Conservation (phyloP, 371 early-diverging fungal species). For the Vairimorpha ceranae region DNA sequence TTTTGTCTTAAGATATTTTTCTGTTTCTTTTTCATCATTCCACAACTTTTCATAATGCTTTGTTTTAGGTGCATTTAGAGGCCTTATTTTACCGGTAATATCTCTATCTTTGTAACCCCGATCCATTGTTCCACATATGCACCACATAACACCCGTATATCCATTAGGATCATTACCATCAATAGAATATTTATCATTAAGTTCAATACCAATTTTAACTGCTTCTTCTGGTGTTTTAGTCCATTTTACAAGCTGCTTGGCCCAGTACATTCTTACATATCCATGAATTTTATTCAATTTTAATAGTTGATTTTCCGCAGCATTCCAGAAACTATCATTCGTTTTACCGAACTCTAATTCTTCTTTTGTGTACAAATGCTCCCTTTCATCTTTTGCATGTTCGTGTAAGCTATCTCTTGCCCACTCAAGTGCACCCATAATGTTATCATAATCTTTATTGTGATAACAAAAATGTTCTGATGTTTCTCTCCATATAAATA, state of each 20-base stretch:
- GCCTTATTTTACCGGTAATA: constrained; percentile 36
- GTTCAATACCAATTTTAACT: constrained; percentile 1
- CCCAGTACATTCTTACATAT: constrained; percentile 48
- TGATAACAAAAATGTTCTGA: constrained; percentile 39
- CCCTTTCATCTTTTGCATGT: constrained; percentile 27
- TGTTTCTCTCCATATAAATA: constrained; percentile 45
- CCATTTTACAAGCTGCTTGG: constrained; percentile 37
- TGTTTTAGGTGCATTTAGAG: constrained; percentile 23
- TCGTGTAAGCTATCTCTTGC: constrained; percentile 24
- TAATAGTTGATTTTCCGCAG: constrained; percentile 32
- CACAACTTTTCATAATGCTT: not conserved
- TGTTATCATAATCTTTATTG: constrained; percentile 44
- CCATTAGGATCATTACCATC: constrained; percentile 49
- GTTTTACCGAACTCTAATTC: constrained; percentile 24
- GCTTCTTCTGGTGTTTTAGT: constrained; percentile 40
- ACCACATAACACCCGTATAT: constrained; percentile 42
- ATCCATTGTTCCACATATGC: constrained; percentile 42
- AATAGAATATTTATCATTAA: constrained; percentile 43
- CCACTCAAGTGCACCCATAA: constrained; percentile 42
- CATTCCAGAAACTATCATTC: constrained; percentile 35
- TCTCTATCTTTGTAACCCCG: constrained; percentile 35
- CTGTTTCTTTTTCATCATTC: constrained; percentile 6
- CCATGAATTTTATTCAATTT: constrained; percentile 38
- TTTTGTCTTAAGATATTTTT: not conserved
- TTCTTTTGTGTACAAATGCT: constrained; percentile 16